Conservation (phyloP, 805 yeast species). For the Hanseniaspora mollemarum region DNA sequence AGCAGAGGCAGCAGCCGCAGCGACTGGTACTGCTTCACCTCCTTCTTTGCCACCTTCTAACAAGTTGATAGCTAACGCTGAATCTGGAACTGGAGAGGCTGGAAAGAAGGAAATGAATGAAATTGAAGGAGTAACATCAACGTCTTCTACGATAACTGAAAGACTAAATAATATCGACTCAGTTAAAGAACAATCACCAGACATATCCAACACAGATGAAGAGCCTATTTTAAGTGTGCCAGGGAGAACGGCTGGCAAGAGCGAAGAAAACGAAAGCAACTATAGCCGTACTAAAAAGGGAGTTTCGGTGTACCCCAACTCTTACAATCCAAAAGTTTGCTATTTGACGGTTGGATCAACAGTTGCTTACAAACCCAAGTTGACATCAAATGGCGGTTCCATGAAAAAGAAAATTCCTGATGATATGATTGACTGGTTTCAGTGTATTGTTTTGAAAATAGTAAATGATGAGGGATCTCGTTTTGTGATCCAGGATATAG, state of each 20-base stretch:
- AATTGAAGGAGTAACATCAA: not conserved
- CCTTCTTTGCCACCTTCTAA: not conserved
- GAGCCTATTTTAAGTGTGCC: not conserved
- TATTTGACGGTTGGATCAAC: slow-evolving; percentile 44
- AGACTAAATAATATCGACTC: not conserved
- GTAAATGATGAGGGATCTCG: slow-evolving; percentile 55
- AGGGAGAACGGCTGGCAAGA: slow-evolving; percentile 6
- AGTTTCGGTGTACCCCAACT: slow-evolving; percentile 8
- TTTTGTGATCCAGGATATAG: slow-evolving; percentile 93
- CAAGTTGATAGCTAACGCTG: not conserved
- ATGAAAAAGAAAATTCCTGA: slow-evolving; percentile 32
- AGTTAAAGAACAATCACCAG: not conserved
- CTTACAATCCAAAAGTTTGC: slow-evolving; percentile 9
- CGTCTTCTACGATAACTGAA: not conserved
- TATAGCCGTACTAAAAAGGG: not conserved
- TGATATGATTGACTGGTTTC: slow-evolving; percentile 88
- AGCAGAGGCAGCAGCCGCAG: slow-evolving; percentile 8
- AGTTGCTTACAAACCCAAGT: slow-evolving; percentile 73
- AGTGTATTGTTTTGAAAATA: slow-evolving; percentile 74
- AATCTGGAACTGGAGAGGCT: not conserved
- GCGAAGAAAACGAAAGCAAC: not conserved
- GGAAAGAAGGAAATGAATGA: not conserved
- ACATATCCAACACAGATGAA: not conserved
- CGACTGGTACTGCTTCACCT: not conserved
- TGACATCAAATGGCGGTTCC: slow-evolving; percentile 14